Evolutionary conservation across 192 early-diverging fungal genomes (phyloP).

Genomic region (Tieghemiomyces parasiticus): DNA sequence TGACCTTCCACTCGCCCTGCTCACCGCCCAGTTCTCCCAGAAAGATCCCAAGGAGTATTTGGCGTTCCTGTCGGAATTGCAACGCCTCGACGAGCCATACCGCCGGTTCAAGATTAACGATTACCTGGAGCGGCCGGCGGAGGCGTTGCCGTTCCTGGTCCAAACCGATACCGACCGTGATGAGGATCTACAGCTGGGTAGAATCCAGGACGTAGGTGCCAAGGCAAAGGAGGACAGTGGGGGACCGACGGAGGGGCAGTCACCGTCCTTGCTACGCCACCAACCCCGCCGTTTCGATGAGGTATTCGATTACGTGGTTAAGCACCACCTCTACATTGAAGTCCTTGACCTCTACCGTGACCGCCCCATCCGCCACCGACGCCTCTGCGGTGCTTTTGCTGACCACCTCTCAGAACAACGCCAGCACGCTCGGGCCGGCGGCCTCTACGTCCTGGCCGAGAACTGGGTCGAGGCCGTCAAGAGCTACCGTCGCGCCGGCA

Average conservation of each 20-base stretch:
- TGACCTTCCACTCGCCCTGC: constrained; percentile 77
- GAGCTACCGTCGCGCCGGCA: constrained; percentile 18
- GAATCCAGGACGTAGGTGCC: too few relatives aligned
- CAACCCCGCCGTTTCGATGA: constrained; percentile 31
- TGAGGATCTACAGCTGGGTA: constrained; percentile 16
- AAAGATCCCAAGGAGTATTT: constrained; percentile 95
- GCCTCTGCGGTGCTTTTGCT: constrained; percentile 36
- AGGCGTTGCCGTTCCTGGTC: constrained; percentile 56
- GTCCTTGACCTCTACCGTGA: constrained; percentile 39
- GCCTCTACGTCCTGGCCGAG: constrained; percentile 20
- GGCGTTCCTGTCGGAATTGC: constrained; percentile 69
- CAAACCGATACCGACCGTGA: constrained; percentile 19
- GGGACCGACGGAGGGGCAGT: too few relatives aligned
- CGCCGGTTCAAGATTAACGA: constrained; percentile 82
- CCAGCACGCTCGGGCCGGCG: constrained; percentile 29
- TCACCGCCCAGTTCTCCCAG: constrained; percentile 95
- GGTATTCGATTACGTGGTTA: constrained; percentile 39
- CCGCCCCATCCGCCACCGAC: constrained; percentile 26
- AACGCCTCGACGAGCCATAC: constrained; percentile 56
- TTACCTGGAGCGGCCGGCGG: constrained; percentile 50
- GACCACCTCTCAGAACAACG: constrained; percentile 36
- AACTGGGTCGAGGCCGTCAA: constrained; percentile 14
- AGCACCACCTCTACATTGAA: constrained; percentile 45
- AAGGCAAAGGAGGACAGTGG: too few relatives aligned
- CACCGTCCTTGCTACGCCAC: too few relatives aligned